Evolutionary conservation across 306 rosid genomes (phyloP), one percentile per base, ranked within the genome.

Genomic region (Leucaena leucocephala): DNA sequence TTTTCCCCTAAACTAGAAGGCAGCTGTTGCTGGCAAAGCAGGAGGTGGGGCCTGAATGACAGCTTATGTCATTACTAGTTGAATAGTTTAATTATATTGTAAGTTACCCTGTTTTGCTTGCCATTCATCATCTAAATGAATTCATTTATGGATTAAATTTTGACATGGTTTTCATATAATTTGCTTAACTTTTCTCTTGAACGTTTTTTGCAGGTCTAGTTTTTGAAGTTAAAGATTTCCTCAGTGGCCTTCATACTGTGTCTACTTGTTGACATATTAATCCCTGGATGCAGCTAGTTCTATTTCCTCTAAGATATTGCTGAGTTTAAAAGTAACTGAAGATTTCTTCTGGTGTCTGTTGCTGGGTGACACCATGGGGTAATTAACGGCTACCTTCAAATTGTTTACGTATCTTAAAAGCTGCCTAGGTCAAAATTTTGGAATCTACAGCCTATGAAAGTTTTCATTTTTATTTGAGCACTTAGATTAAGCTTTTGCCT

Each of bases 31-130:
- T 1, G 91, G 91, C 44, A 79, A 85, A 67, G 82, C 86, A 54
- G 94, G 88, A 39, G 88, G 85, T n/a, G 93, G 76, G 35, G 85
- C 78, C 45, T 91, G 87, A 88, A 50, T 49, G 36, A 67, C 68
- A 52, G 78, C 36, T 35, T 71, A 63, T 19, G 44, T 81, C 34
- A 22, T 71, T 21, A 27, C 27, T 27, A 27, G 27, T 27, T 27
- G 27, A 80, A 50, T 83, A 82, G 90, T 90, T 77, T 77, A 89
- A 14, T 70, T 22, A 75, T 45, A 71, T 35, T 34, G 86, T 38
- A 57, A 61, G 61, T 68, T 45, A 34, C 58, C 35, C 7, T 71
- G 50, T 71, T 38, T 14, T 46, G 48, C 34, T 27, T 10, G 54
- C 10, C 22, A 15, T n/a, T 4, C 9, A 5, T 42, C 49, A 7